Evolutionary conservation across 2,329 filamentous ascomycete genomes (phyloP), one percentile per base, ranked within the genome.

Genomic region (Ascosphaera pollenicola): DNA sequence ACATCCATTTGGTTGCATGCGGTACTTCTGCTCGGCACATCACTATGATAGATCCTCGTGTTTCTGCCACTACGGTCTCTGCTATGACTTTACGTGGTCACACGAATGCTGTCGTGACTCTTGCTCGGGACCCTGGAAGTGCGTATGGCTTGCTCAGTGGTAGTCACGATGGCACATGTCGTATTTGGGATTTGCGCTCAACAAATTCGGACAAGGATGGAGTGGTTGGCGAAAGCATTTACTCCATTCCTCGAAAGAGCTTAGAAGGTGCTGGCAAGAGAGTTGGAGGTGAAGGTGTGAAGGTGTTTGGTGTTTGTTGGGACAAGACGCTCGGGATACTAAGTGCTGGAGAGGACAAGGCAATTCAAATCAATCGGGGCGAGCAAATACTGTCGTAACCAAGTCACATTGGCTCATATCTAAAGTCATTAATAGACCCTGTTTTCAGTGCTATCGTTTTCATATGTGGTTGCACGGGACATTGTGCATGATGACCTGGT

Each of bases 71-170:
- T 1, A 70, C 75, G 1, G 79, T 87, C 17, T 73, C 78, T 8
- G 81, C 83, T 32, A 81, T 94, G 74, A 93, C 83, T n/a, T 70
- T 94, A 16, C 72, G 83, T 26, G 87, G 87, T 1, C 87, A 95
- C 61, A 73, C 73, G 43, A 93, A 93, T 61, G 67, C 66, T 5
- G 68, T 78, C 8, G 68, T 73, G 2, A 60, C 62, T n/a, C 58
- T 78, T 31, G 64, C 68, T 10, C 60, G 61, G 8, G 68, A 73
- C 47, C 72, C 72, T 0, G 68, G 72, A 32, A 85, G 77, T 51
- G 73, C 76, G 44, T 82, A 85, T 60, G 74, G 78, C n/a, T 67
- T 98, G 7, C 81, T 87, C 0, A 89, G 79, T 24, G 87, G 73
- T n/a, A 80, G 78, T 36, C 81, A 92, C 57, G 89, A 98, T 56